phyloP scores from a whole-genome alignment of 1,284 basidiomycete genomes.

The Boletus austroedulis region DNA sequence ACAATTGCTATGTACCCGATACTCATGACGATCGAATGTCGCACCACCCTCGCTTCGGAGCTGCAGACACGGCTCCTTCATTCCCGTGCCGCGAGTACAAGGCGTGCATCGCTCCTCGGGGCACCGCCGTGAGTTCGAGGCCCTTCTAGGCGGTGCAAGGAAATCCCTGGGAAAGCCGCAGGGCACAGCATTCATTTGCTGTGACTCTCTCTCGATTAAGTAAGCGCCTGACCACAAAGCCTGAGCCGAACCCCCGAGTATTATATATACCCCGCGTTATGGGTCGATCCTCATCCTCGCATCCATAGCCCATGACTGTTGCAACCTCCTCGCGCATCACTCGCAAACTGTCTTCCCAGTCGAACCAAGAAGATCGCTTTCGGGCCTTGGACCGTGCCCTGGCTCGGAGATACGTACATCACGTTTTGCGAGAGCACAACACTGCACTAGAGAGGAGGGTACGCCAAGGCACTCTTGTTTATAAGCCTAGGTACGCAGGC shows the following conservation, averaged over 20 bases:
- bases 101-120: no score
- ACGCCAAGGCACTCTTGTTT: constrained; percentile 32
- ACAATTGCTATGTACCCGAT: no score
- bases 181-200: no score
- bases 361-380: constrained; percentile 28
- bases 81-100: no score
- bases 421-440: constrained; percentile 27
- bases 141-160: no score
- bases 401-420: constrained; percentile 33
- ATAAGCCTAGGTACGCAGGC: constrained; percentile 33
- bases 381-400: constrained; percentile 34
- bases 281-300: not conserved
- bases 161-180: no score
- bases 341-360: constrained; percentile 30
- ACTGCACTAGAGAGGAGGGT: constrained; percentile 26
- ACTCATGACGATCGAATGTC: no score
- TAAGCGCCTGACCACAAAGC: no score
- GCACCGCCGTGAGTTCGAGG: no score
- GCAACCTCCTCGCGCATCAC: constrained; percentile 14
- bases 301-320: constrained; percentile 22
- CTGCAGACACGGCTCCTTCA: no score
- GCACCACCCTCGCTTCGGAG: no score
- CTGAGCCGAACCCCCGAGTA: not conserved
- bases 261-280: not conserved
- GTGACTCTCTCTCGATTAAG: no score